phyloP scores from a whole-genome alignment of 2,329 filamentous ascomycete genomes.

The Fusarium sp. region DNA sequence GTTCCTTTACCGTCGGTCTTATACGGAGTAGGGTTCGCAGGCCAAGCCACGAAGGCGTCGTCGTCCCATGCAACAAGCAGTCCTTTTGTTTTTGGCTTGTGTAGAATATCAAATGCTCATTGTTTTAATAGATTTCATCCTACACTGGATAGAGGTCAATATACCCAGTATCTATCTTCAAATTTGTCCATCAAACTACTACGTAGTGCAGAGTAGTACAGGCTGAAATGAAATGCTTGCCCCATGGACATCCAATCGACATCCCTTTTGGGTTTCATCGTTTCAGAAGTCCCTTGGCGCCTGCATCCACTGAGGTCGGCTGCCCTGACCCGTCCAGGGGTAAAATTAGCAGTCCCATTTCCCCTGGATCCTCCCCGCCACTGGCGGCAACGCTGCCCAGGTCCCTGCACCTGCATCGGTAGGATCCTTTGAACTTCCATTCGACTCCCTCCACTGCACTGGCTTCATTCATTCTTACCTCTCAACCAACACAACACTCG shows the following conservation, averaged over 20 bases:
- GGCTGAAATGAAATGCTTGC: background rate
- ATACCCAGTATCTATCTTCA: background rate
- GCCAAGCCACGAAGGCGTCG: slow-evolving; percentile 19
- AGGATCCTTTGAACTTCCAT: slow-evolving; percentile 1
- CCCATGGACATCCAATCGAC: slow-evolving; percentile 13
- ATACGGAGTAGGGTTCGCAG: background rate
- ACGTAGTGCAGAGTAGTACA: background rate
- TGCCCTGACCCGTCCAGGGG: slow-evolving; percentile 23
- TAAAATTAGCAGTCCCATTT: slow-evolving; percentile 37
- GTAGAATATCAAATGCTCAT: background rate
- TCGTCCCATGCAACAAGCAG: slow-evolving; percentile 5
- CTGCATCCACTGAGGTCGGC: background rate
- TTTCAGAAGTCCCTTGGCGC: slow-evolving; percentile 39
- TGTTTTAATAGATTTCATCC: background rate
- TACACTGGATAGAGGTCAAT: background rate
- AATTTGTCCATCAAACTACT: background rate
- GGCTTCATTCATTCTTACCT: slow-evolving; percentile 11
- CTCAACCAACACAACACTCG: background rate
- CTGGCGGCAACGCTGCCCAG: slow-evolving; percentile 26
- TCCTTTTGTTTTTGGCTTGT: background rate
- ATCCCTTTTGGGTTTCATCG: slow-evolving; percentile 32
- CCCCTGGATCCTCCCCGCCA: slow-evolving; percentile 33
- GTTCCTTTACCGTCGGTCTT: slow-evolving; percentile 4
- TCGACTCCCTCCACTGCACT: slow-evolving; percentile 15
- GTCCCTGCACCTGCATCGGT: slow-evolving; percentile 4